Percentiles rank a stretch among this genome's conserved stretches.
These are phyloP conservation scores for Podaxis sp. DNA, from an alignment of 768 basidiomycete genomes.

Conservation along the genomic window DNA sequence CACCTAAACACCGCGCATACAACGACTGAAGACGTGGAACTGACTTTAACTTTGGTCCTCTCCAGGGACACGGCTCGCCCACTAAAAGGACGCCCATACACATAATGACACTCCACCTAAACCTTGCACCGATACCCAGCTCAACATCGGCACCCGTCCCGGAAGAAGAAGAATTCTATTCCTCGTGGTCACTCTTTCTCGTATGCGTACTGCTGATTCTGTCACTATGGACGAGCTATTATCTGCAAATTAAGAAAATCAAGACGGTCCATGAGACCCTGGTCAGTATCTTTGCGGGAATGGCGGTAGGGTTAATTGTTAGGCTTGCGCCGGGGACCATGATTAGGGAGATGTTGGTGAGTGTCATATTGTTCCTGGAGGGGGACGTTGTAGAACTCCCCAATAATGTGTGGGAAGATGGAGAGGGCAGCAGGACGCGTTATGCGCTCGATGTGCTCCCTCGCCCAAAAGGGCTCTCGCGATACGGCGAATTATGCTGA, in stretches of 20 bases:
- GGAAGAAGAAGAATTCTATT: slow-evolving; percentile 88
- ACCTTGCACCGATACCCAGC: slow-evolving; percentile 17
- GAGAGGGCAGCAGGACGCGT: neutral
- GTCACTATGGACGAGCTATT: slow-evolving; percentile 96
- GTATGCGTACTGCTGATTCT: slow-evolving; percentile 91
- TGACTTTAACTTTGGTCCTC: neutral
- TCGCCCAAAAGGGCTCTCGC: neutral
- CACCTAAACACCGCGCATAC: neutral
- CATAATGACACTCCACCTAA: neutral
- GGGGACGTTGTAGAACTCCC: neutral
- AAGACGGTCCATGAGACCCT: slow-evolving; percentile 95
- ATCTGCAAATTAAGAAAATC: slow-evolving; percentile 95
- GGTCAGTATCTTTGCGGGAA: slow-evolving; percentile 93
- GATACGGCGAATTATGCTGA: neutral
- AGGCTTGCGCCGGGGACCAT: slow-evolving; percentile 89
- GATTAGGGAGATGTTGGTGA: slow-evolving; percentile 96
- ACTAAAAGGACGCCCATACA: neutral
- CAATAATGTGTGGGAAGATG: neutral
- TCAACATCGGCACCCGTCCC: slow-evolving; percentile 39
- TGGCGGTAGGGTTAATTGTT: slow-evolving; percentile 92
- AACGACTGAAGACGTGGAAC: neutral
- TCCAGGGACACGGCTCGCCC: neutral
- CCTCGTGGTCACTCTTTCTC: slow-evolving; percentile 92
- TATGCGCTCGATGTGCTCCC: neutral
- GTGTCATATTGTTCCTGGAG: slow-evolving; percentile 26